Evolutionary conservation across 2,329 filamentous ascomycete species (phyloP).

Genomic region (Phialophora chinensis): DNA sequence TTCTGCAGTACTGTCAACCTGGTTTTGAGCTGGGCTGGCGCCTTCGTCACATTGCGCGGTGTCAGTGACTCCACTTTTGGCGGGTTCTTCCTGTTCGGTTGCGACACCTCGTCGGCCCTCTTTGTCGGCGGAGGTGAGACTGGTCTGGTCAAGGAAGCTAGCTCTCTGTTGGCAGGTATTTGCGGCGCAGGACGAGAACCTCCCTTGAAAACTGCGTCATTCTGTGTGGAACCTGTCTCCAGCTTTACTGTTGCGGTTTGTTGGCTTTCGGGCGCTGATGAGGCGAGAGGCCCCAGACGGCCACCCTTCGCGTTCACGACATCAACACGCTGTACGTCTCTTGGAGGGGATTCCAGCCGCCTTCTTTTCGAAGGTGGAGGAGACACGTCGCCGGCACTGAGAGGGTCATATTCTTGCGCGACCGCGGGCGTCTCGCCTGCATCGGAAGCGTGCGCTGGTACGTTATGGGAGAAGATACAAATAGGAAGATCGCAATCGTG

Average conservation of each 20-base stretch:
- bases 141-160: conserved; percentile 29
- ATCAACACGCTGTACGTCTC: not conserved
- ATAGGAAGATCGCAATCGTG: conserved; percentile 58
- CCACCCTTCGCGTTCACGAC: not conserved
- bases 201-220: not conserved
- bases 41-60: conserved; percentile 52
- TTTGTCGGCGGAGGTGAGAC: conserved; percentile 31
- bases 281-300: not conserved
- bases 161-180: conserved; percentile 12
- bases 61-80: conserved; percentile 50
- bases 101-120: not conserved
- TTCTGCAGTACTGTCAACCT: conserved; percentile 53
- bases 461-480: conserved; percentile 65
- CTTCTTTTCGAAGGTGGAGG: conserved; percentile 45
- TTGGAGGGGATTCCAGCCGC: conserved; percentile 26
- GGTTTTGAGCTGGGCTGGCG: conserved; percentile 51
- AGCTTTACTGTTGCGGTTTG: not conserved
- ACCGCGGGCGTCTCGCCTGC: conserved; percentile 14
- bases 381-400: conserved; percentile 30
- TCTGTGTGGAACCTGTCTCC: not conserved
- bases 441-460: conserved; percentile 5
- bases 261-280: not conserved
- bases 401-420: conserved; percentile 37
- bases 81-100: conserved; percentile 40
- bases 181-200: not conserved